Evolutionary conservation across 2,329 filamentous ascomycete genomes (phyloP).

Genomic region (Paraphaeosphaeria sporulosa): DNA sequence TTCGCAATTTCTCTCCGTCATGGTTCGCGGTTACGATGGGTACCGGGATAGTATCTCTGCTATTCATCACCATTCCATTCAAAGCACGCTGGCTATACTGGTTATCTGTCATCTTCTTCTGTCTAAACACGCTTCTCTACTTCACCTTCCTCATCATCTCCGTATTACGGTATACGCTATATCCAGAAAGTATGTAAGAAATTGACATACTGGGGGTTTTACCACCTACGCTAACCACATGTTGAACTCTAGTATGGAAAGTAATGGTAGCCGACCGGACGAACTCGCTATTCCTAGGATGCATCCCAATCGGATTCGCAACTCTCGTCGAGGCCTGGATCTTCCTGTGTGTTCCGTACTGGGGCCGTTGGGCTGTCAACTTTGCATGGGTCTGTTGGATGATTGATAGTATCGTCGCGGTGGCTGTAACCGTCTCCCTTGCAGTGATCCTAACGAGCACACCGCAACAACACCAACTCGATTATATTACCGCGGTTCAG

Average conservation of each 20-base stretch:
- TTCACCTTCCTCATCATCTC: constrained; percentile 61
- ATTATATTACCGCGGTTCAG: too few relatives aligned
- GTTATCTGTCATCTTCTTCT: constrained; percentile 67
- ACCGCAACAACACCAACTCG: too few relatives aligned
- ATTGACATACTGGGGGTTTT: constrained; percentile 65
- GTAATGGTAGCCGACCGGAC: too few relatives aligned
- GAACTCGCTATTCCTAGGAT: neutral
- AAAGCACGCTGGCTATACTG: constrained; percentile 54
- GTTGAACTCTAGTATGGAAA: constrained; percentile 65
- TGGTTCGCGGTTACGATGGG: constrained; percentile 40
- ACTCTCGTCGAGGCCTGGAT: constrained; percentile 74
- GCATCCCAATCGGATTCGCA: constrained; percentile 72
- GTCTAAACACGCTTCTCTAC: constrained; percentile 66
- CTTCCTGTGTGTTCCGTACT: constrained; percentile 64
- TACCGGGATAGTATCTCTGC: constrained; percentile 56
- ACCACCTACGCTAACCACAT: constrained; percentile 65
- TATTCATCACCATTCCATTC: constrained; percentile 65
- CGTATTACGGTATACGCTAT: constrained; percentile 67
- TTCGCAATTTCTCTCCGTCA: constrained; percentile 47
- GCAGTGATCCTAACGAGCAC: too few relatives aligned
- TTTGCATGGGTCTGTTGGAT: constrained; percentile 1
- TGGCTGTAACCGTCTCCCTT: too few relatives aligned
- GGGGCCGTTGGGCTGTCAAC: constrained; percentile 61
- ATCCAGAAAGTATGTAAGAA: constrained; percentile 66
- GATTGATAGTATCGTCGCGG: neutral